These are phyloP conservation scores for Eruca vesicaria DNA, from an alignment of 441 rosid genomes.

Conservation along the genomic window DNA sequence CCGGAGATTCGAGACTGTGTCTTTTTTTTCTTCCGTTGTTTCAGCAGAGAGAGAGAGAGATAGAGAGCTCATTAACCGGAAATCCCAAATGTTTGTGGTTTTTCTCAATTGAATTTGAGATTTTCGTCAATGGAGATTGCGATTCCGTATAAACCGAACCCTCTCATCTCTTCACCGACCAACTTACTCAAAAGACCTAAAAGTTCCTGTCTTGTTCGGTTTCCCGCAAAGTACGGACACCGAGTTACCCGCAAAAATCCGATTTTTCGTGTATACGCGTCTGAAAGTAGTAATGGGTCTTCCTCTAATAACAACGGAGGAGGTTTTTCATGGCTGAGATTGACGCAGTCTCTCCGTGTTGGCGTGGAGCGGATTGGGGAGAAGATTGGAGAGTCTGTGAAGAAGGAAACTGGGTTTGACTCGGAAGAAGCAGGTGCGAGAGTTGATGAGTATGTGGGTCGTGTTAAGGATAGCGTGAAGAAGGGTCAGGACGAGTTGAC, in stretches of 20 bases:
- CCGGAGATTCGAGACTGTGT: conserved; percentile 18
- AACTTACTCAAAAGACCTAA: conserved; percentile 17
- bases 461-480: conserved; percentile 38
- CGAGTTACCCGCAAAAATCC: conserved; percentile 33
- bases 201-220: conserved; percentile 32
- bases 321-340: conserved; percentile 60
- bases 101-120: not conserved
- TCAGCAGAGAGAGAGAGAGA: not conserved
- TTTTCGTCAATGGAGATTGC: conserved; percentile 38
- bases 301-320: conserved; percentile 36
- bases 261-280: conserved; percentile 44
- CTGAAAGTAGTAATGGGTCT: conserved; percentile 46
- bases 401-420: conserved; percentile 75
- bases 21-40: not conserved
- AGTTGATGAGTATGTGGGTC: conserved; percentile 44
- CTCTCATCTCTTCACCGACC: conserved; percentile 43
- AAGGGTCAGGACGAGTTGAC: conserved; percentile 42
- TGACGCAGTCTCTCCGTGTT: conserved; percentile 44
- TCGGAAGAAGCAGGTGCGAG: conserved; percentile 44
- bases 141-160: conserved; percentile 39
- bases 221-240: conserved; percentile 36
- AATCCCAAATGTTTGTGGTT: conserved; percentile 12
- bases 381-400: conserved; percentile 59
- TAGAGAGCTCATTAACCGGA: not conserved
- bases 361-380: conserved; percentile 61